Evolutionary conservation across 2,329 filamentous ascomycete species (phyloP).

Genomic region (Alternaria solani): DNA sequence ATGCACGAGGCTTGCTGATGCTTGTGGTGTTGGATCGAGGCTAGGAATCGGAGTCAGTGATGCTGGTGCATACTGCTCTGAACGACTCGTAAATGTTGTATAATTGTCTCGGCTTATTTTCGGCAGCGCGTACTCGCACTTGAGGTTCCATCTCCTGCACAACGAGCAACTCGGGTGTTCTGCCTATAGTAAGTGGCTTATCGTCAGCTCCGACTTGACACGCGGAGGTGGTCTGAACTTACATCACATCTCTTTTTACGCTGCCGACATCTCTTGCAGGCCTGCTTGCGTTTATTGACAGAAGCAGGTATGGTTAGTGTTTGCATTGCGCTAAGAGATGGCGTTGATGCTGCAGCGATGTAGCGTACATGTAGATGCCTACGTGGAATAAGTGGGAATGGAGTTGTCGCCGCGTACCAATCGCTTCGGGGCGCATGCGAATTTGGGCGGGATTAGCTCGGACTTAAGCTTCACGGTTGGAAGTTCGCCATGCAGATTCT

Average conservation of each 20-base stretch:
- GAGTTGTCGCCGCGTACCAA: background rate
- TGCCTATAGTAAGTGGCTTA: slow-evolving; percentile 24
- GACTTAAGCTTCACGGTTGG: slow-evolving; percentile 1
- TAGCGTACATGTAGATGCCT: background rate
- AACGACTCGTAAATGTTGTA: background rate
- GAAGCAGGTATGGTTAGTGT: slow-evolving; percentile 35
- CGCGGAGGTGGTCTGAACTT: slow-evolving; percentile 7
- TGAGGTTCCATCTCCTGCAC: slow-evolving; percentile 35
- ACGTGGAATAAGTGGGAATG: background rate
- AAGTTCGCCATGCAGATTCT: background rate
- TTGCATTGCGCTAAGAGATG: slow-evolving; percentile 15
- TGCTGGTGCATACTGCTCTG: background rate
- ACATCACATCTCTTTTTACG: slow-evolving; percentile 48
- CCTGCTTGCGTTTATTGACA: slow-evolving; percentile 44
- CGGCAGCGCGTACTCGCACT: slow-evolving; percentile 31
- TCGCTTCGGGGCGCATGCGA: background rate
- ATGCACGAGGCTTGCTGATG: slow-evolving; percentile 13
- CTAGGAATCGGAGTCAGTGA: background rate
- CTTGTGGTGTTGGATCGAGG: background rate
- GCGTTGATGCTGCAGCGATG: background rate
- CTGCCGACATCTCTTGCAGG: slow-evolving; percentile 43
- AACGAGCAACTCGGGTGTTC: slow-evolving; percentile 33
- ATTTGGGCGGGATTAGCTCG: slow-evolving; percentile 13
- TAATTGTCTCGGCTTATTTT: background rate
- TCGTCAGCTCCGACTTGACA: slow-evolving; percentile 14